Conservation (phyloP, 257 asterid species). For the Ballota nigra region DNA sequence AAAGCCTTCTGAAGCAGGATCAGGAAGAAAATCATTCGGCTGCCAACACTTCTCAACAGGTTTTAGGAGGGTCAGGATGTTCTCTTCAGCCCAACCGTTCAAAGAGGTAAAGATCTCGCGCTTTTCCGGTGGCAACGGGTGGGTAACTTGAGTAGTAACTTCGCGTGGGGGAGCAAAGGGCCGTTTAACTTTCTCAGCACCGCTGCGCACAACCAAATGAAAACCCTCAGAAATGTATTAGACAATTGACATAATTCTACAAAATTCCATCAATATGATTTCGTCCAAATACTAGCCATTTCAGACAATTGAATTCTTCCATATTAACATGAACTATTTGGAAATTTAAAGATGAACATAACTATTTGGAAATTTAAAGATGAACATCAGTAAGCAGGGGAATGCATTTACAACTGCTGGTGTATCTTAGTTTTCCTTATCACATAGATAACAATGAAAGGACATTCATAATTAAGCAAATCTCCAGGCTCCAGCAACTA, state of each 20-base stretch:
- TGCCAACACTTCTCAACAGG: slow-evolving; percentile 57
- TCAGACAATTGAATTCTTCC: not conserved
- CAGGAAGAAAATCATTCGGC: slow-evolving; percentile 54
- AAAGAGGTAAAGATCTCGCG: slow-evolving; percentile 49
- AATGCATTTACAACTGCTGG: not conserved
- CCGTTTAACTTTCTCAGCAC: slow-evolving; percentile 35
- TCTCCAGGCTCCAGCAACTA: slow-evolving; percentile 5
- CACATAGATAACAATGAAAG: not conserved
- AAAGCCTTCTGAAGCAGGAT: slow-evolving; percentile 51
- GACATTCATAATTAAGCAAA: not conserved
- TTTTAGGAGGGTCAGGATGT: slow-evolving; percentile 47
- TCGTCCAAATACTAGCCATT: not conserved
- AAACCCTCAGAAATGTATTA: not conserved
- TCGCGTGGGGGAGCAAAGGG: slow-evolving; percentile 54
- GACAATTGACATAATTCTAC: not conserved
- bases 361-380: not conserved
- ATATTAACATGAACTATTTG: not conserved
- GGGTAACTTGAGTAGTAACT: slow-evolving; percentile 41
- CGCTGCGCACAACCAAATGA: slow-evolving; percentile 27
- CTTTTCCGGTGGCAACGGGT: slow-evolving; percentile 54
- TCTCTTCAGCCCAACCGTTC: slow-evolving; percentile 47
- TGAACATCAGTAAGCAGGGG: not conserved
- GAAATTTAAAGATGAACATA: not conserved
- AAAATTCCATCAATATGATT: not conserved
- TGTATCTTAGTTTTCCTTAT: not conserved